Conservation (phyloP, 257 asterid genomes). For the Nicotiana benthamiana region DNA sequence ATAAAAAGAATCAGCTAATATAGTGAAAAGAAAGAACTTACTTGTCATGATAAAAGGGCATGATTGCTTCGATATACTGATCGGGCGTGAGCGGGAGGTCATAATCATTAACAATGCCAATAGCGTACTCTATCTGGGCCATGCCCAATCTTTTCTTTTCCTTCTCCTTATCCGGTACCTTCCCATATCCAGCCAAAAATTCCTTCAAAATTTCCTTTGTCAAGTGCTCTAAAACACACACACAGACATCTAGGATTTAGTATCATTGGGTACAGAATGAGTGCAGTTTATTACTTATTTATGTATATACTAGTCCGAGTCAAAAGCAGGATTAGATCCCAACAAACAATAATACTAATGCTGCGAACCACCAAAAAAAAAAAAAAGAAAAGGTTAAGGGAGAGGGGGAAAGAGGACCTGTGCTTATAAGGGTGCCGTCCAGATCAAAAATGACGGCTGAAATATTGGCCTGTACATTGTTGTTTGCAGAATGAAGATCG, state of each 20-base stretch:
- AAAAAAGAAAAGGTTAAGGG: neutral
- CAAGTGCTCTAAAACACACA: constrained; percentile 47
- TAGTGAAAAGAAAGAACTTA: constrained; percentile 24
- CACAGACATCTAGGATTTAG: neutral
- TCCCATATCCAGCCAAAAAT: constrained; percentile 61
- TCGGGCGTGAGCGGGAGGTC: constrained; percentile 71
- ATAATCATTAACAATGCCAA: constrained; percentile 49
- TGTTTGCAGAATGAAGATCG: neutral
- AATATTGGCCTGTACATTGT: constrained; percentile 2
- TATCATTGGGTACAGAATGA: neutral
- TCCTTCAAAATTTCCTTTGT: constrained; percentile 56
- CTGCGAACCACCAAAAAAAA: neutral
- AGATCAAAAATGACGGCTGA: constrained; percentile 79
- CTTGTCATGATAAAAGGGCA: constrained; percentile 71
- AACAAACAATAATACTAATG: neutral
- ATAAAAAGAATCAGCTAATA: neutral
- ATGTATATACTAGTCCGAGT: neutral
- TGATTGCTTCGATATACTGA: constrained; percentile 40
- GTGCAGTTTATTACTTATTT: neutral
- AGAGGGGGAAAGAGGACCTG: constrained; percentile 32
- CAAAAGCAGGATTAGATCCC: neutral
- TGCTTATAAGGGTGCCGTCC: constrained; percentile 82
- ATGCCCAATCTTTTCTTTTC: constrained; percentile 68
- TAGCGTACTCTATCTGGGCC: constrained; percentile 41
- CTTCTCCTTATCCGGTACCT: constrained; percentile 56